Evolutionary conservation across 495 filamentous ascomycete species (phyloP).

Genomic region (Xylaria palmicola): DNA sequence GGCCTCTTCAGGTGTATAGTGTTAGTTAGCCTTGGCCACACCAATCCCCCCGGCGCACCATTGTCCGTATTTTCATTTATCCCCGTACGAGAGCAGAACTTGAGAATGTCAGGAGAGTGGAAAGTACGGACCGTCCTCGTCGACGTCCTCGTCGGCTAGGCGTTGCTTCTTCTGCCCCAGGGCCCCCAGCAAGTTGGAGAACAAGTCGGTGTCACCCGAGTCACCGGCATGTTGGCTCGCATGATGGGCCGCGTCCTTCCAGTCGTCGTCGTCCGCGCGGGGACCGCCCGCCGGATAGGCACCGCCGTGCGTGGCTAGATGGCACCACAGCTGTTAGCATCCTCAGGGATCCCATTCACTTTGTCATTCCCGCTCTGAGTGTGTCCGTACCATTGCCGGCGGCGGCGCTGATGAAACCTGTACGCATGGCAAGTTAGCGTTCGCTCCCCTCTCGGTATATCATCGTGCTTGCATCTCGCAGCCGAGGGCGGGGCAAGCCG

Average conservation of each 20-base stretch:
- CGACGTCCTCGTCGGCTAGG: conserved; percentile 52
- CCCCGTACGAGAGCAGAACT: background rate
- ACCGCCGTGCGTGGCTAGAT: conserved; percentile 38
- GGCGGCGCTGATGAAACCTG: conserved; percentile 22
- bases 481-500: conserved; percentile 3
- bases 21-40: conserved; percentile 5
- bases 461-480: background rate
- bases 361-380: background rate
- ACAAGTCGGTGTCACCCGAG: conserved; percentile 50
- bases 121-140: conserved; percentile 52
- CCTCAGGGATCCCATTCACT: background rate
- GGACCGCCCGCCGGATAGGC: conserved; percentile 38
- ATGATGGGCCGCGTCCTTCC: conserved; percentile 50
- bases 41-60: no score
- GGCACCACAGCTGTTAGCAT: background rate
- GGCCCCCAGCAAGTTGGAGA: conserved; percentile 48
- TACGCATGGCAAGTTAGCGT: conserved; percentile 15
- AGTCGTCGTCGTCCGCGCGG: conserved; percentile 41
- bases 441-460: background rate
- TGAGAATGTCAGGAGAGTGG: background rate
- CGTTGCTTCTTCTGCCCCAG: conserved; percentile 50
- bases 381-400: conserved; percentile 26
- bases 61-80: background rate
- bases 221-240: conserved; percentile 50
- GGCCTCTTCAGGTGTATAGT: background rate